Conservation (phyloP, 805 yeast genomes). For the Ogataea salicorniae region DNA sequence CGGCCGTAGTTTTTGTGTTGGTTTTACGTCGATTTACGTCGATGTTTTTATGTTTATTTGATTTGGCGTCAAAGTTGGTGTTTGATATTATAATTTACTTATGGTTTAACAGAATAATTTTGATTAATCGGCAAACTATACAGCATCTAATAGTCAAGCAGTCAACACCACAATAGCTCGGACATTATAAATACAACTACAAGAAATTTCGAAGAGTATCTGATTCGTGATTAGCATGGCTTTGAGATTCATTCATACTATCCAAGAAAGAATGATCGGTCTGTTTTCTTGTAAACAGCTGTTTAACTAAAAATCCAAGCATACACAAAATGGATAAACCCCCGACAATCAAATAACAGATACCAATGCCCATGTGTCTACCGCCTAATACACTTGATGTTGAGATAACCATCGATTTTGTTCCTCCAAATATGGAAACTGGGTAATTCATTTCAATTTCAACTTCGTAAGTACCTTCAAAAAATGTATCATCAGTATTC, state of each 20-base stretch:
- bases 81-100: background rate
- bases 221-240: constrained; percentile 1
- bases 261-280: constrained; percentile 28
- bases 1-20: too few species aligned
- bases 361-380: constrained; percentile 75
- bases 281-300: constrained; percentile 47
- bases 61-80: background rate
- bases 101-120: too few species aligned
- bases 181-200: constrained; percentile 5
- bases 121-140: too few species aligned
- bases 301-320: constrained; percentile 70
- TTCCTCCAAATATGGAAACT: constrained; percentile 79
- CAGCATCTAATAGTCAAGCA: background rate
- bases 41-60: background rate
- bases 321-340: constrained; percentile 69
- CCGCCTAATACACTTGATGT: constrained; percentile 87
- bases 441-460: constrained; percentile 76
- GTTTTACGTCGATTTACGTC: background rate
- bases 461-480: constrained; percentile 65
- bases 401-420: constrained; percentile 74
- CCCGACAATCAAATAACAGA: constrained; percentile 82
- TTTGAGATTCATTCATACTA: constrained; percentile 14
- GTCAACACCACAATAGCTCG: background rate
- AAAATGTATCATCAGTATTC: constrained; percentile 53
- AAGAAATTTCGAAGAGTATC: constrained; percentile 17